Conservation (phyloP, 352 stramenopile genomes). For the Globisporangium splendens region DNA sequence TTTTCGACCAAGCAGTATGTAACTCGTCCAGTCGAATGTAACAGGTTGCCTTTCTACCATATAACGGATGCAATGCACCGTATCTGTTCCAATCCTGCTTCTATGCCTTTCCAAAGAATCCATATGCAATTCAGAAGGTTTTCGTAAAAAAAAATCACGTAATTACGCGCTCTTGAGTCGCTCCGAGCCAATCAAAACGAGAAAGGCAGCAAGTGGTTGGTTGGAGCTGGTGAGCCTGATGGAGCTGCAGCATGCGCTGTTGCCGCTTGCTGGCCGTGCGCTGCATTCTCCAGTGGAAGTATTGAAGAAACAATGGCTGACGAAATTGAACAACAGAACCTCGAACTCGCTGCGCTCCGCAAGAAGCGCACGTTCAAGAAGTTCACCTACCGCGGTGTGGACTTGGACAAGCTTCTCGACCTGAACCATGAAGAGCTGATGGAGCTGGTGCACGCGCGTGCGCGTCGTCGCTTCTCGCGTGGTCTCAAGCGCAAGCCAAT, state of each 20-base stretch:
- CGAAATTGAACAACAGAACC: conserved; percentile 63
- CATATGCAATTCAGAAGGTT: neutral
- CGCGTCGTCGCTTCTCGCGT: conserved; percentile 97
- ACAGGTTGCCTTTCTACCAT: neutral
- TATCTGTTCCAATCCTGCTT: neutral
- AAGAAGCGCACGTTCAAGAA: conserved; percentile 99
- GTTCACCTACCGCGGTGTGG: conserved; percentile 99
- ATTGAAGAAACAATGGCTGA: conserved; percentile 30
- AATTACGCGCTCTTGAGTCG: conserved; percentile 13
- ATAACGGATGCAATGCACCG: neutral
- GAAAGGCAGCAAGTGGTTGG: neutral
- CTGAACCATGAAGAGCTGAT: conserved; percentile 99
- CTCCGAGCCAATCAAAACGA: neutral
- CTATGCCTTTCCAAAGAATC: neutral
- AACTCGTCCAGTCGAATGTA: neutral
- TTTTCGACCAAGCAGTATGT: neutral
- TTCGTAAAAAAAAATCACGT: conserved; percentile 14
- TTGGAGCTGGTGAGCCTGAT: neutral
- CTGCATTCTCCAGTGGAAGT: conserved; percentile 19
- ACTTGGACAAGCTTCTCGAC: conserved; percentile 99
- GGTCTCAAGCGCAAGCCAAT: conserved; percentile 99
- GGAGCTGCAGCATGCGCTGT: no score
- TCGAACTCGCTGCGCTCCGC: conserved; percentile 93
- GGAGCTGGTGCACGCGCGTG: conserved; percentile 95
- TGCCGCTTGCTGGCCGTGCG: neutral